Evolutionary conservation across 148 eudicot genomes (phyloP).

Genomic region (Tetragonia tetragonoides): DNA sequence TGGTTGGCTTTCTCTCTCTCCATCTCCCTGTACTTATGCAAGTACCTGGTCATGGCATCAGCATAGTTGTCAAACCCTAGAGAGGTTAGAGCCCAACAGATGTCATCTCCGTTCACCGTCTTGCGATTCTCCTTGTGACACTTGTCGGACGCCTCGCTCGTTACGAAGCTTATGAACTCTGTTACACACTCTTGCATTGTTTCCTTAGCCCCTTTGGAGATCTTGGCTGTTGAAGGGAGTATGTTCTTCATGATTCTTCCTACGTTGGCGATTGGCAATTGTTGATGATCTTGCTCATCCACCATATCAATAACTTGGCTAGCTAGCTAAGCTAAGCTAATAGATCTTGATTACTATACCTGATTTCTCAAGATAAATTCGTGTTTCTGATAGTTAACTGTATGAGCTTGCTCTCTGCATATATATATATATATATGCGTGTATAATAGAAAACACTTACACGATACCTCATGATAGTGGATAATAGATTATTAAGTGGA

Average conservation of each 20-base stretch:
- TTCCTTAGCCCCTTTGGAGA: conserved; percentile 58
- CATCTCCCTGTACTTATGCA: conserved; percentile 42
- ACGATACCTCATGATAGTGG: conserved; percentile 21
- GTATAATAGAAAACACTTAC: conserved; percentile 9
- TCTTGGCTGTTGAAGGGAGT: conserved; percentile 50
- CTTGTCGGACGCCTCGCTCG: conserved; percentile 58
- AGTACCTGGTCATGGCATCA: conserved; percentile 39
- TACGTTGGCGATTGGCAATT: conserved; percentile 54
- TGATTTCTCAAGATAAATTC: too few species aligned
- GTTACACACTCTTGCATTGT: conserved; percentile 59
- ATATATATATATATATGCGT: not conserved
- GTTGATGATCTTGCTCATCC: conserved; percentile 36
- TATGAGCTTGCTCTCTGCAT: conserved; percentile 13
- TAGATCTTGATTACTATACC: too few species aligned
- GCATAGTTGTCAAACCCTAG: conserved; percentile 54
- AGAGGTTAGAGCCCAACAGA: conserved; percentile 55
- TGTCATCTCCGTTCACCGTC: conserved; percentile 57
- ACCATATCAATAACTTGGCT: conserved; percentile 11
- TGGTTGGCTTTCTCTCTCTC: conserved; percentile 36
- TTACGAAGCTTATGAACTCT: conserved; percentile 59
- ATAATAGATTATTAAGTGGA: conserved; percentile 23
- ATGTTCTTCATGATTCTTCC: conserved; percentile 54
- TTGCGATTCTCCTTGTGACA: conserved; percentile 66
- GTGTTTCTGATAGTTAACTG: too few species aligned
- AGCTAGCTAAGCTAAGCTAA: too few species aligned